Evolutionary conservation across 768 basidiomycete species (phyloP).

Genomic region (Gelatoporia subvermispora): DNA sequence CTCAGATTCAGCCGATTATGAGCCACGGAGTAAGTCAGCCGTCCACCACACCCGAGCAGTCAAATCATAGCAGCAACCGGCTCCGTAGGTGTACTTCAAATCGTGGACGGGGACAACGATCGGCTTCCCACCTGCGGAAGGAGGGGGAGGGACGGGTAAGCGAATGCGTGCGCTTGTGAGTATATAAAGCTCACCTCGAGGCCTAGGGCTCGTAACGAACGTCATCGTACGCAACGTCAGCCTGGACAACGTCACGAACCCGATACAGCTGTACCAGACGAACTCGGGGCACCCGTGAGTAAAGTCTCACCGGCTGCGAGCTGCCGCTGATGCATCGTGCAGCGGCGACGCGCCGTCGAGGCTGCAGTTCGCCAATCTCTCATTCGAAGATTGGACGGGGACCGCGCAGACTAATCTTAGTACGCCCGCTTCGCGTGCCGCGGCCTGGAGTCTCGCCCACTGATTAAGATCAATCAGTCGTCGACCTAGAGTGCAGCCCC

Average conservation of each 20-base stretch:
- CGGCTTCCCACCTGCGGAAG: conserved; percentile 50
- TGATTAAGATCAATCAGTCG: conserved; percentile 28
- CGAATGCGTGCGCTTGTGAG: background rate
- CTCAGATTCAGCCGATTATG: conserved; percentile 53
- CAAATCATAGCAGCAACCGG: background rate
- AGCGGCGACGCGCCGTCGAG: conserved; percentile 48
- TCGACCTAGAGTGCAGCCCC: conserved; percentile 47
- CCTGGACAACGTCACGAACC: conserved; percentile 42
- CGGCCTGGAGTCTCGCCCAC: too few relatives aligned
- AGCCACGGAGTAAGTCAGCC: conserved; percentile 36
- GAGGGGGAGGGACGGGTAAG: conserved; percentile 48
- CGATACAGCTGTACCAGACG: conserved; percentile 47
- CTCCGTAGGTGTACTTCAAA: conserved; percentile 48
- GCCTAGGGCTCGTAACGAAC: conserved; percentile 42
- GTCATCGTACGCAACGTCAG: conserved; percentile 38
- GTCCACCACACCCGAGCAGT: background rate
- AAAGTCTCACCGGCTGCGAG: background rate
- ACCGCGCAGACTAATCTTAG: conserved; percentile 28
- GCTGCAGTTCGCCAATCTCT: conserved; percentile 42
- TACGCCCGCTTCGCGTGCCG: conserved; percentile 1
- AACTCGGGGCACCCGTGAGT: conserved; percentile 43
- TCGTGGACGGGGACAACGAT: conserved; percentile 49
- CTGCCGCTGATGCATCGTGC: background rate
- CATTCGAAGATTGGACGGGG: conserved; percentile 44
- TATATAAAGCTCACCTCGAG: background rate